Evolutionary conservation across 768 basidiomycete genomes (phyloP).

Genomic region (Amanita pseudoporphyria): DNA sequence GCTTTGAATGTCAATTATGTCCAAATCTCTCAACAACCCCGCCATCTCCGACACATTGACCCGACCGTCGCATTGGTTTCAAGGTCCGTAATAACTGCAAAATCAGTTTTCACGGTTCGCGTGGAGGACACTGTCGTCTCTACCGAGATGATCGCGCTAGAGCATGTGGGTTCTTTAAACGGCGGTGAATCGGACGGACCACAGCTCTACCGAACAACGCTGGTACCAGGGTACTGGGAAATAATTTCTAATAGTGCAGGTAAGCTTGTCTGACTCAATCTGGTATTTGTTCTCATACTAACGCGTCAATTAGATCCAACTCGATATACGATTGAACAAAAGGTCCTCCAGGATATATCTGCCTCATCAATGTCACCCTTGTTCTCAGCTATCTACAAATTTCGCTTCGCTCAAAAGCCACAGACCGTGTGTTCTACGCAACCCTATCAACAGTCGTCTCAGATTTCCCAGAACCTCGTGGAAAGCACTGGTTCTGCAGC

Average conservation of each 20-base stretch:
- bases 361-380: conserved; percentile 20
- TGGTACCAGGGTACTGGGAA: conserved; percentile 61
- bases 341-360: conserved; percentile 34
- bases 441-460: background rate
- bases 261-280: conserved; percentile 19
- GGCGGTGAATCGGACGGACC: conserved; percentile 10
- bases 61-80: conserved; percentile 59
- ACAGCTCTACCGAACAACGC: conserved; percentile 46
- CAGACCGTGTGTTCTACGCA: background rate
- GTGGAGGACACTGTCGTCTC: conserved; percentile 38
- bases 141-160: conserved; percentile 36
- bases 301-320: conserved; percentile 43
- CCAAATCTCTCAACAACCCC: conserved; percentile 35
- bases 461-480: background rate
- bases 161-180: conserved; percentile 12
- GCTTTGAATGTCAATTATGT: conserved; percentile 18
- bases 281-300: conserved; percentile 7
- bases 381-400: conserved; percentile 53
- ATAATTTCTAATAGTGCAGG: conserved; percentile 46
- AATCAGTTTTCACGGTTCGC: conserved; percentile 48
- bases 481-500: background rate
- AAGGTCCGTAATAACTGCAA: conserved; percentile 34
- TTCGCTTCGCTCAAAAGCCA: conserved; percentile 15
- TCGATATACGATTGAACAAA: conserved; percentile 56
- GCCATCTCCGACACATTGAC: conserved; percentile 50